Conservation (phyloP, 768 basidiomycete genomes). For the Rhodotorula diobovata region DNA sequence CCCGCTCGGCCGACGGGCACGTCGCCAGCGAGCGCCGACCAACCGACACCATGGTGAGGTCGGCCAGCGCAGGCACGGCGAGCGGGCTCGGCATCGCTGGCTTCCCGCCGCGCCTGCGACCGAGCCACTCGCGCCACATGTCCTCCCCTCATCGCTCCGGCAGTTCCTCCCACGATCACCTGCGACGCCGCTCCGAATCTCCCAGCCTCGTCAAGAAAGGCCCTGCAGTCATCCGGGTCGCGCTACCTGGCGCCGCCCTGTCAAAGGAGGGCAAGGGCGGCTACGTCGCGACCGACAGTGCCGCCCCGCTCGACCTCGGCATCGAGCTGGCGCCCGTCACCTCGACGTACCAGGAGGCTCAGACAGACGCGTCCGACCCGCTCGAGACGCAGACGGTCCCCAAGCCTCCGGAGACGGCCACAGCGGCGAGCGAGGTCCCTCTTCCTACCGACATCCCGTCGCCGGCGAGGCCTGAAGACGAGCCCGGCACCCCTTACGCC, state of each 20-base stretch:
- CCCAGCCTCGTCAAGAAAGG: too few relatives aligned
- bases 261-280: conserved; percentile 20
- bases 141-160: neutral
- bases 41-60: neutral
- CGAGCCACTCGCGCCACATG: neutral
- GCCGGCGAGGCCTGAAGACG: neutral
- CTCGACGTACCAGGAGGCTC: conserved; percentile 19
- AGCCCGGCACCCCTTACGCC: conserved; percentile 4
- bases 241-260: conserved; percentile 3
- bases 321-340: conserved; percentile 22
- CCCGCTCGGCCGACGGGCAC: neutral
- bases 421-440: neutral
- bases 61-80: neutral
- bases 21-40: neutral
- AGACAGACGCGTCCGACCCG: too few relatives aligned
- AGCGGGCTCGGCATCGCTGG: neutral
- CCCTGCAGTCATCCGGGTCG: neutral
- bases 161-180: neutral
- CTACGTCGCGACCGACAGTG: conserved; percentile 7
- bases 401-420: neutral
- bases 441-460: neutral
- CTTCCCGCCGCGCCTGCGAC: neutral
- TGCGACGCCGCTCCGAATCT: neutral
- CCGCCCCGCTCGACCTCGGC: conserved; percentile 29
- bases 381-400: neutral